phyloP scores from a whole-genome alignment of 495 filamentous ascomycete species.

The Hypoxylon subgilvum region DNA sequence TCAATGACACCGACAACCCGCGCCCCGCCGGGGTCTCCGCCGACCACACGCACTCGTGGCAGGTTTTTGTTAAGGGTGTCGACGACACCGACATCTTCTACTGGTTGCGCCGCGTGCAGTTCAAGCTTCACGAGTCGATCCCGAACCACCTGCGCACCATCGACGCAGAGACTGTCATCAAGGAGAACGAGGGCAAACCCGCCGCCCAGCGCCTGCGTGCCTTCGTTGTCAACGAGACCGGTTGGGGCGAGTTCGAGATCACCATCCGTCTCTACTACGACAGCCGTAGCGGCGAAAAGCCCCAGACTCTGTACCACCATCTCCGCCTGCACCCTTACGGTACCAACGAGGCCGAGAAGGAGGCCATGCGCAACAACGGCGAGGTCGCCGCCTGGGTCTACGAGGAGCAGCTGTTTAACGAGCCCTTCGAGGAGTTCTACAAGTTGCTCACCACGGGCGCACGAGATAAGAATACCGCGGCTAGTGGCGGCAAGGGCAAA shows the following conservation, averaged over 20 bases:
- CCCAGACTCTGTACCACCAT: constrained; percentile 87
- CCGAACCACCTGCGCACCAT: constrained; percentile 79
- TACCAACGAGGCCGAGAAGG: constrained; percentile 71
- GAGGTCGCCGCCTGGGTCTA: constrained; percentile 77
- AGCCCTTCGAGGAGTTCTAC: constrained; percentile 89
- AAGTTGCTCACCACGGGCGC: constrained; percentile 75
- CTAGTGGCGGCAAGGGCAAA: constrained; percentile 54
- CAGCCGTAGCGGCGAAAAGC: constrained; percentile 83
- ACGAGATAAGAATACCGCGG: constrained; percentile 40
- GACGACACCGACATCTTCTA: constrained; percentile 87
- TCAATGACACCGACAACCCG: constrained; percentile 64
- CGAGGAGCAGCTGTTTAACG: constrained; percentile 94
- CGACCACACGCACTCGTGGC: constrained; percentile 96
- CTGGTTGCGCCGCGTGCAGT: constrained; percentile 96
- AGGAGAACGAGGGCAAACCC: constrained; percentile 60
- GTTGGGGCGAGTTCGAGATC: constrained; percentile 98
- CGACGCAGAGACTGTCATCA: constrained; percentile 63
- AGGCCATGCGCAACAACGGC: constrained; percentile 65
- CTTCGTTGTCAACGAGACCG: constrained; percentile 88
- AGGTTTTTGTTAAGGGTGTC: constrained; percentile 85
- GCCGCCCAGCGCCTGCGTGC: constrained; percentile 26
- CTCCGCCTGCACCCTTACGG: constrained; percentile 91
- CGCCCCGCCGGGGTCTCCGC: constrained; percentile 69
- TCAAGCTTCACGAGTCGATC: constrained; percentile 96
- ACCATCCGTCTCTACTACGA: constrained; percentile 91